Evolutionary conservation across 345 rosid genomes (phyloP), one percentile per base, ranked within the genome.

Genomic region (Lumnitzera racemosa): DNA sequence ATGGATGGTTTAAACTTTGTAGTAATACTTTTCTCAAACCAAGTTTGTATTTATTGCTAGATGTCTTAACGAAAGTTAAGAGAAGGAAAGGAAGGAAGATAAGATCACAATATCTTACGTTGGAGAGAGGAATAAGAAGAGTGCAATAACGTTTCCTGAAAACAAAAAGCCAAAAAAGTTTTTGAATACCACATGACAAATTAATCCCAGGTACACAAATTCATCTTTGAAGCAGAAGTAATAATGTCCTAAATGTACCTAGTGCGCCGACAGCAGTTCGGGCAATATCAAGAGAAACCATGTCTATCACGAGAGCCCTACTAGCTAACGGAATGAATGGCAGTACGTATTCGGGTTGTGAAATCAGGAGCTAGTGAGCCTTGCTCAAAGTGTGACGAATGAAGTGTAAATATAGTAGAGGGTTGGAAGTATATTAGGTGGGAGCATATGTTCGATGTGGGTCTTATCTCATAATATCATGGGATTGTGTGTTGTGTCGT

Each of bases 71-170:
- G 5, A 51, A 13, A 24, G 24, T 16, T 31, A 52, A 56, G 50
- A 58, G 13, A 31, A 5, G 16, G 20, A 9, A 60, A 12, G 56
- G 6, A 20, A 24, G 53, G 27, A n/a, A 17, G 61, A 24, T 27
- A 27, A 46, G 17, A 23, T 6, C 17, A 55, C 47, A 49, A 36
- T 0, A 48, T 67, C 96, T 83, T 83, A 89, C 98, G 68, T 73
- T 2, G 98, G 98, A 15, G 96, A 92, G 58, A 89, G 62, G 79
- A 92, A 92, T 76, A 89, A 52, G 74, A 78, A 75, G 61, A 89
- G 74, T 4, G 98, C 73, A 74, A 89, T 87, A 61, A 70, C 56
- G 59, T 91, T 91, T 51, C 98, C 98, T 91, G 87, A 61, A 75
- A 70, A 60, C 17, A 36, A 24, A 58, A 1, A 25, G 20, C 3